Conservation (phyloP, 2,329 filamentous ascomycete species). For the Graphilbum ipis-grandicollis region DNA sequence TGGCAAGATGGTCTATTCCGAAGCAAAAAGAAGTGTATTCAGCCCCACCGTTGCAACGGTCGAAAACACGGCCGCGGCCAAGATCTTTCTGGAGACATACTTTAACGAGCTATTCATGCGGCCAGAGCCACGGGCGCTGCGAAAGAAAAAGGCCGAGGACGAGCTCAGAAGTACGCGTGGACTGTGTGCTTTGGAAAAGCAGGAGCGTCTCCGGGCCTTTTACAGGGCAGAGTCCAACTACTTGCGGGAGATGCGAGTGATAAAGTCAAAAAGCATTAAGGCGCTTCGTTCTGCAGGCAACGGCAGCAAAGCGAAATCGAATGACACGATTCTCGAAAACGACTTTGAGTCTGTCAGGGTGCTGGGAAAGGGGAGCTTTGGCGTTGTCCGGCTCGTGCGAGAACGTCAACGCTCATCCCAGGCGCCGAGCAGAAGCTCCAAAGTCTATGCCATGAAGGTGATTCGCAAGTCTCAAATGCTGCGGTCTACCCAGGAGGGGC, state of each 20-base stretch:
- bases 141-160: conserved; percentile 44
- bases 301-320: not conserved
- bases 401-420: conserved; percentile 21
- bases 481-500: conserved; percentile 77
- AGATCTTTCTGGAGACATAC: conserved; percentile 72
- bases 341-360: conserved; percentile 71
- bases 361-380: conserved; percentile 87
- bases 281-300: not conserved
- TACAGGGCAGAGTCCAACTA: conserved; percentile 52
- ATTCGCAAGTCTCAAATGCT: conserved; percentile 92
- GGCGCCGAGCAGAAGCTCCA: conserved; percentile 17
- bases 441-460: conserved; percentile 91
- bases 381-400: conserved; percentile 71
- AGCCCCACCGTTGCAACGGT: conserved; percentile 38
- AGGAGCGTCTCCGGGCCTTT: conserved; percentile 40
- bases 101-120: conserved; percentile 53
- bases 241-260: conserved; percentile 52
- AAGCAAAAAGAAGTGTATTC: conserved; percentile 6
- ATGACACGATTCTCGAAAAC: conserved; percentile 12
- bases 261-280: conserved; percentile 32
- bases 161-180: conserved; percentile 38
- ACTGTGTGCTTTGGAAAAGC: conserved; percentile 36
- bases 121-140: conserved; percentile 39
- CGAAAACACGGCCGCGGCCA: conserved; percentile 64
- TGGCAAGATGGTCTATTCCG: not conserved